Evolutionary conservation across 2,329 filamentous ascomycete species (phyloP).

Genomic region (Fusarium austroafricanum): DNA sequence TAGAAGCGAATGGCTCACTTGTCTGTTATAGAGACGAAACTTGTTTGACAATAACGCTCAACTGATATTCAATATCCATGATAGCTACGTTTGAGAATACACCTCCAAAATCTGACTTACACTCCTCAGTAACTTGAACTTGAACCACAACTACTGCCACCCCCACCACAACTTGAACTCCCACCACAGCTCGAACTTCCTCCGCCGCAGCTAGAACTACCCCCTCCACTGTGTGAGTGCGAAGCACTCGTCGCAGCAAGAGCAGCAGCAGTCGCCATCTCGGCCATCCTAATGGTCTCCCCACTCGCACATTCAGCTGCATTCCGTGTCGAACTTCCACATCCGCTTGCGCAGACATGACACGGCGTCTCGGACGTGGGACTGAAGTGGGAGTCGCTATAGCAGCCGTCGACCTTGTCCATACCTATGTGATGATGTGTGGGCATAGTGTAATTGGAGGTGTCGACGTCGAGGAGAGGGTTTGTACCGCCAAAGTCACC

Average conservation of each 20-base stretch:
- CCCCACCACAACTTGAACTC: conserved; percentile 6
- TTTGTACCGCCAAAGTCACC: conserved; percentile 18
- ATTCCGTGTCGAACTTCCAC: conserved; percentile 25
- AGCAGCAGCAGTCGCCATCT: conserved; percentile 14
- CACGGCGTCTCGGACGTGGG: conserved; percentile 12
- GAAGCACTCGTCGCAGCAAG: conserved; percentile 6
- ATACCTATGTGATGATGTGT: conserved; percentile 18
- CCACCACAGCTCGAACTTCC: conserved; percentile 8
- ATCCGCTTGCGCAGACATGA: conserved; percentile 27
- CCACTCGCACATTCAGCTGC: conserved; percentile 29
- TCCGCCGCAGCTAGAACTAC: conserved; percentile 31
- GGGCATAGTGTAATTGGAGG: background rate
- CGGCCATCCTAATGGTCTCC: conserved; percentile 22
- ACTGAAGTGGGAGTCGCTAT: conserved; percentile 29
- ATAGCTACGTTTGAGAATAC: background rate
- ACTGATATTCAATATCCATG: background rate
- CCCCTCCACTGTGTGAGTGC: conserved; percentile 19
- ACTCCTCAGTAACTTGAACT: background rate
- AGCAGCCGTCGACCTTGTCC: conserved; percentile 10
- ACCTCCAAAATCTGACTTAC: background rate
- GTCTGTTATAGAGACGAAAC: background rate
- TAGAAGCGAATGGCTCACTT: too few species aligned
- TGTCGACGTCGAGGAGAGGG: background rate
- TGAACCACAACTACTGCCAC: background rate
- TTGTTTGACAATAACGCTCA: background rate